phyloP scores from a whole-genome alignment of 208 protist genomes.

The Trichomonas gallinae region DNA sequence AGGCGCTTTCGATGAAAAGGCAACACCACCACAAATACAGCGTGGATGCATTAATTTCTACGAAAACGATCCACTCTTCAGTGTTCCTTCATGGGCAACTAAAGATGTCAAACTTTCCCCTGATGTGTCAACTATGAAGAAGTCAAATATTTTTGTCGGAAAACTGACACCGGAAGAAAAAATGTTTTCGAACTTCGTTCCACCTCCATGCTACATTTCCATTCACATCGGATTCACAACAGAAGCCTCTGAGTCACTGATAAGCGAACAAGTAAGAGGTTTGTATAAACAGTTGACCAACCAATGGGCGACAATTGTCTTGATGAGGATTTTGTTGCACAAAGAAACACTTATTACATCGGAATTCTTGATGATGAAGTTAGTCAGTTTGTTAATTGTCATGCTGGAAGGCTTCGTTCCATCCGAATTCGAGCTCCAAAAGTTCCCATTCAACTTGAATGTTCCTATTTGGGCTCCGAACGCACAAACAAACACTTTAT shows the following conservation, averaged over 20 bases:
- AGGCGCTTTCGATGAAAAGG: not conserved
- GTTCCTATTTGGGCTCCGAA: not conserved
- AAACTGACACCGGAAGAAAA: not conserved
- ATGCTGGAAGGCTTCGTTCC: not conserved
- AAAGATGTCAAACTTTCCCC: not conserved
- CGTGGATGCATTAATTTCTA: not conserved
- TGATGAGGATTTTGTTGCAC: not conserved
- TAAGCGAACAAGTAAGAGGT: not conserved
- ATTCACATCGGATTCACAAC: not conserved
- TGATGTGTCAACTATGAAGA: not conserved
- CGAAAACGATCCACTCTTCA: not conserved
- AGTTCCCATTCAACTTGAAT: not conserved
- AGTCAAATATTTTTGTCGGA: not conserved
- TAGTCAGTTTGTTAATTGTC: not conserved
- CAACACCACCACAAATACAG: not conserved
- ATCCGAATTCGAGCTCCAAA: not conserved
- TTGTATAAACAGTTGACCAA: not conserved
- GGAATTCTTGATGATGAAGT: not conserved
- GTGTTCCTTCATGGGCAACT: not conserved
- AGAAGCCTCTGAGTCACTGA: not conserved
- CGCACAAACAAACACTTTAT: not conserved
- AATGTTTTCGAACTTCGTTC: not conserved
- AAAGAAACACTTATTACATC: not conserved
- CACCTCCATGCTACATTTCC: not conserved
- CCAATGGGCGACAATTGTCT: not conserved